A percentile compares a stretch with the other conserved stretches of the same genome.
Conservation (phyloP, 495 filamentous ascomycete species). For the Eremomyces bilateralis region DNA sequence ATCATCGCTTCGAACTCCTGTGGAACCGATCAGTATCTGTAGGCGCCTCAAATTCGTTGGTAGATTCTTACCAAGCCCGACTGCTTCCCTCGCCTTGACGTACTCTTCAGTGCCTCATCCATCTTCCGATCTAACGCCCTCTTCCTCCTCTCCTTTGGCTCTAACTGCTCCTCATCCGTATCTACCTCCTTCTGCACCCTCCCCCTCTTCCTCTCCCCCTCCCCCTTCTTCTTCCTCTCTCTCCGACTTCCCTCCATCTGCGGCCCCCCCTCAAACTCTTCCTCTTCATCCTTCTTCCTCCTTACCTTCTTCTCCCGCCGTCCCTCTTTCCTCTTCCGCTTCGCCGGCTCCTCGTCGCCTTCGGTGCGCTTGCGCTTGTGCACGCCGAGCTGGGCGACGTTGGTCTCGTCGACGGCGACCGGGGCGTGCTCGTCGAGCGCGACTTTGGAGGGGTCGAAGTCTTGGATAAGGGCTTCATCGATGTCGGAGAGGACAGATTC, state of each 20-base stretch:
- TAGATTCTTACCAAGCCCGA: too few relatives aligned
- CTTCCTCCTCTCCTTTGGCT: slow-evolving; percentile 46
- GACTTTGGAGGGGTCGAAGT: slow-evolving; percentile 65
- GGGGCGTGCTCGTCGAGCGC: slow-evolving; percentile 36
- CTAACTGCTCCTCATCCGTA: slow-evolving; percentile 29
- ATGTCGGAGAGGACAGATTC: slow-evolving; percentile 49
- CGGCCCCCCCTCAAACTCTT: slow-evolving; percentile 32
- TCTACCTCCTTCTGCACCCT: slow-evolving; percentile 31
- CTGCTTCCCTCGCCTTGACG: too few relatives aligned
- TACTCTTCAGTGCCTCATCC: slow-evolving; percentile 64
- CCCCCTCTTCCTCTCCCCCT: slow-evolving; percentile 23
- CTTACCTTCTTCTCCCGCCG: slow-evolving; percentile 57
- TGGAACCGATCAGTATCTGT: slow-evolving; percentile 9
- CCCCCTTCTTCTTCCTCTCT: slow-evolving; percentile 21
- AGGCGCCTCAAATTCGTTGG: too few relatives aligned
- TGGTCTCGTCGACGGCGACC: slow-evolving; percentile 73
- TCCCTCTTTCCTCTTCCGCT: slow-evolving; percentile 50
- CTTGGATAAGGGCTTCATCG: slow-evolving; percentile 81
- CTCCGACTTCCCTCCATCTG: slow-evolving; percentile 30
- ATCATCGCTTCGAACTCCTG: slow-evolving; percentile 76
- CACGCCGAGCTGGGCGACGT: slow-evolving; percentile 43
- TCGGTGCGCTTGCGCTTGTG: slow-evolving; percentile 63
- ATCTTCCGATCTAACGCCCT: slow-evolving; percentile 64
- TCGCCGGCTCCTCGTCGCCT: slow-evolving; percentile 30
- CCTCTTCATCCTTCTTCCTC: slow-evolving; percentile 29